Percentiles rank a stretch among this genome's conserved stretches.
Conservation (phyloP, 2,329 filamentous ascomycete genomes). For the Aspergillus nomiae region DNA sequence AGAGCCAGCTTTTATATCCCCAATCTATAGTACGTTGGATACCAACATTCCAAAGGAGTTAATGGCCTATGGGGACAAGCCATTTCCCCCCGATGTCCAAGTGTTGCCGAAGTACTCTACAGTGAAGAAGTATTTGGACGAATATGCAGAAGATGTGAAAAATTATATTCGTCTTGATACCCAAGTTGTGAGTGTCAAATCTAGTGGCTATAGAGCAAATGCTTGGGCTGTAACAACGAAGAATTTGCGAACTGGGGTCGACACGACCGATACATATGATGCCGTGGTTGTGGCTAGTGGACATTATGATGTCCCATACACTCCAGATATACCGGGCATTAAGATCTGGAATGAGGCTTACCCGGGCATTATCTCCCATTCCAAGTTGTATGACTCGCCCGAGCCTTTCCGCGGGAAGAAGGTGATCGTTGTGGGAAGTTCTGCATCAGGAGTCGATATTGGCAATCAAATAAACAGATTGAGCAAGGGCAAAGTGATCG, state of each 20-base stretch:
- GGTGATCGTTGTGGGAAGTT: conserved; percentile 81
- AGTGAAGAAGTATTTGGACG: conserved; percentile 72
- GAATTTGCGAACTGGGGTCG: conserved; percentile 49
- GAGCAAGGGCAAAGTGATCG: conserved; percentile 62
- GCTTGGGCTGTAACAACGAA: conserved; percentile 64
- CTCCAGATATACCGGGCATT: conserved; percentile 66
- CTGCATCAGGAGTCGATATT: conserved; percentile 82
- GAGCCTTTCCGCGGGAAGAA: conserved; percentile 67
- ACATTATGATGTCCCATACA: conserved; percentile 70
- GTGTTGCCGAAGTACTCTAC: conserved; percentile 73
- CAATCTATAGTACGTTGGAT: conserved; percentile 79
- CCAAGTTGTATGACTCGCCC: conserved; percentile 75
- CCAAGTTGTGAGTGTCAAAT: conserved; percentile 64
- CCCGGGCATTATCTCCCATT: conserved; percentile 67
- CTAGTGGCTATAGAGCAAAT: conserved; percentile 35
- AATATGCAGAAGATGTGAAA: conserved; percentile 69
- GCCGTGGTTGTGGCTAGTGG: conserved; percentile 75
- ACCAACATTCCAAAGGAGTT: conserved; percentile 82
- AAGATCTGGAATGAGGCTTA: conserved; percentile 60
- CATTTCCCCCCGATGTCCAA: conserved; percentile 65
- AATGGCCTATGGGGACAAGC: conserved; percentile 76
- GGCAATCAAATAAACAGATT: conserved; percentile 70
- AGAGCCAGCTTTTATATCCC: conserved; percentile 71
- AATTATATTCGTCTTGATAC: conserved; percentile 70
- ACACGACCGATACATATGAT: conserved; percentile 61